Conservation (phyloP, 495 filamentous ascomycete genomes). For the Tuber umbilicatum region DNA sequence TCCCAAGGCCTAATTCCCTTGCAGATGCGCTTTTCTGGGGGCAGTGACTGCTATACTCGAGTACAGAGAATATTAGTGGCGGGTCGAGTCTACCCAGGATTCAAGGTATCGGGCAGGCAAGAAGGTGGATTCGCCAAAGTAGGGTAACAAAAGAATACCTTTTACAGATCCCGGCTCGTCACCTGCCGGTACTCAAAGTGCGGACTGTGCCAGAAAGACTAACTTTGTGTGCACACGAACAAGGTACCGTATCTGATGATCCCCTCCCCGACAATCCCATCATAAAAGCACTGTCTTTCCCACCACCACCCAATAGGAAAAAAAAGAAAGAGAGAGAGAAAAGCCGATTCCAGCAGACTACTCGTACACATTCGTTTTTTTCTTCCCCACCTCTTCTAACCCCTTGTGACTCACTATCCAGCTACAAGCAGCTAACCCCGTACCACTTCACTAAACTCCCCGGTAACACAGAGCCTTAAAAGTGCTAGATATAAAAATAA, state of each 20-base stretch:
- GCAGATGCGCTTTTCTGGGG: too few species aligned
- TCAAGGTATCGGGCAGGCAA: too few species aligned
- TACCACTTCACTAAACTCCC: background rate
- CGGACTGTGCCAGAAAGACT: background rate
- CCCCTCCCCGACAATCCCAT: background rate
- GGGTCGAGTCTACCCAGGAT: too few species aligned
- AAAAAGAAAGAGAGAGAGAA: background rate
- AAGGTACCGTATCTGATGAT: background rate
- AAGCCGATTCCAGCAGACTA: background rate
- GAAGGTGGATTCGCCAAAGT: too few species aligned
- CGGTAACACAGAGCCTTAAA: background rate
- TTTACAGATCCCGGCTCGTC: too few species aligned
- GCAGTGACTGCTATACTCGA: too few species aligned
- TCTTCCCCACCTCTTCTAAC: background rate
- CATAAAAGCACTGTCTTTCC: background rate
- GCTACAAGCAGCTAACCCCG: background rate
- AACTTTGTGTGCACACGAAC: background rate
- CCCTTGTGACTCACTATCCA: background rate
- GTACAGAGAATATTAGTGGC: too few species aligned
- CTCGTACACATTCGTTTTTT: background rate
- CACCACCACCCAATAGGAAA: background rate
- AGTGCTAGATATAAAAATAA: background rate
- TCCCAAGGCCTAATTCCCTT: too few species aligned
- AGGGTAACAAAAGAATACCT: too few species aligned
- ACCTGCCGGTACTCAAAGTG: too few species aligned